These are phyloP conservation scores for Vicia villosa DNA, from an alignment of 306 rosid genomes.

Conservation along the genomic window DNA sequence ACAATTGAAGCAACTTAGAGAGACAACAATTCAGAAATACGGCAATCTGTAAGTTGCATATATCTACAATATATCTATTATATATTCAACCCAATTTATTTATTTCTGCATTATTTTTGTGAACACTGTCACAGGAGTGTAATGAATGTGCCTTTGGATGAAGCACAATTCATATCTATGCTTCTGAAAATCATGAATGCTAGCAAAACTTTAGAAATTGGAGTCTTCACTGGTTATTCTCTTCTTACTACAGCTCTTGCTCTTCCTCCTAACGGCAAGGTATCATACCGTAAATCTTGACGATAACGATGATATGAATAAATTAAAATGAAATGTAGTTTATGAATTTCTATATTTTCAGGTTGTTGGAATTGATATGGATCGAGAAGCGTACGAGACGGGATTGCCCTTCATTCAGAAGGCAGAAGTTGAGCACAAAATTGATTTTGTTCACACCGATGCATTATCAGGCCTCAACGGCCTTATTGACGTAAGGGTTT, in stretches of 20 bases:
- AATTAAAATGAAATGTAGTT: background rate
- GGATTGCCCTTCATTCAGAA: slow-evolving; percentile 55
- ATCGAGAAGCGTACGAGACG: slow-evolving; percentile 45
- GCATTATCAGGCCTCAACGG: slow-evolving; percentile 36
- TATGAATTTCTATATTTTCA: background rate
- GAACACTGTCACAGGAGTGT: slow-evolving; percentile 45
- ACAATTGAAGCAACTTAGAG: slow-evolving; percentile 58
- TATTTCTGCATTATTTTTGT: too few relatives aligned
- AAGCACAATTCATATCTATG: slow-evolving; percentile 56
- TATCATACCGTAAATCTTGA: background rate
- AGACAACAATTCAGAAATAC: slow-evolving; percentile 44
- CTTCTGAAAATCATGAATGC: slow-evolving; percentile 60
- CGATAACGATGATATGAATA: background rate
- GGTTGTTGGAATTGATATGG: slow-evolving; percentile 51
- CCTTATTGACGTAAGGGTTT: slow-evolving; percentile 47
- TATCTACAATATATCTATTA: too few relatives aligned
- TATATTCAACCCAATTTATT: too few relatives aligned
- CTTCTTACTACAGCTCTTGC: slow-evolving; percentile 71
- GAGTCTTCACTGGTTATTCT: slow-evolving; percentile 73
- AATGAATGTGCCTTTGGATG: slow-evolving; percentile 57
- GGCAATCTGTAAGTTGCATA: slow-evolving; percentile 1
- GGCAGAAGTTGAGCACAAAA: slow-evolving; percentile 56
- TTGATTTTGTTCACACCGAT: slow-evolving; percentile 38
- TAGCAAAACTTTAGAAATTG: slow-evolving; percentile 59
- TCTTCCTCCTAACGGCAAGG: slow-evolving; percentile 54